Base-by-base conservation (phyloP, 805 yeast genomes). In the Schizosaccharomyces japonicus region DNA sequence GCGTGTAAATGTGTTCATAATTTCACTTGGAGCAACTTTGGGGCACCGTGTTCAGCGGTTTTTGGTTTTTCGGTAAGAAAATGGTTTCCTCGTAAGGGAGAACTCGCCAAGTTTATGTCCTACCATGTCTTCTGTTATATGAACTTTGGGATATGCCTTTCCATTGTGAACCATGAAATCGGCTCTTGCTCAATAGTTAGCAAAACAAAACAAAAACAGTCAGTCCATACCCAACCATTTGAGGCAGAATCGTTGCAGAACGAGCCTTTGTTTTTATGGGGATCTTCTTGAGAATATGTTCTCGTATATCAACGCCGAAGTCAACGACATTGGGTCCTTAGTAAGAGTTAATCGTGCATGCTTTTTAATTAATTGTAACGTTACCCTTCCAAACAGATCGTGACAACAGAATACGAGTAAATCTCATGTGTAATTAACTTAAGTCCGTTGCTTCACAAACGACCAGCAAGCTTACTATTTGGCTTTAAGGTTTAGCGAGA, bases 221-320 rank as follows among this genome's bases (percentile, higher is more conserved):
- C 17, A 32, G 36, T 3, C 13, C 42, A 15, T 36, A 32, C 39
- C 98, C 98, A 30, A 90, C 94, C 63, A 90, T 87, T 60, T 83
- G 93, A 19, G 98, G 98, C 46, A 90, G 66, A 48, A 90, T 81
- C 17, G 96, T 90, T 59, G 96, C 90, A 31, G 87, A 67, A 60
- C 98, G 73, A 39, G 95, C 95, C 56, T 84, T 82, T n/a, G 98
- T 90, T 65, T 95, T 72, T 51, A 90, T 81, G 3, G 96, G 94
- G 1, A 81, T 71, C 17, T 80, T 80, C 48, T 76, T 76, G 53
- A 75, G 73, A 51, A 76, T 65, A 29, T 96, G 95, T 54, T 82
- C 78, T 33, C 78, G 27, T 11, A 45, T 4, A 21, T 30, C 78
- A 39, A 90, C 71, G n/a, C 96, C 96, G 31, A 90, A 70, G 3